A percentile compares a stretch with the other conserved stretches of the same genome.
Conservation (phyloP, 805 yeast genomes). For the Candida tallmaniae region DNA sequence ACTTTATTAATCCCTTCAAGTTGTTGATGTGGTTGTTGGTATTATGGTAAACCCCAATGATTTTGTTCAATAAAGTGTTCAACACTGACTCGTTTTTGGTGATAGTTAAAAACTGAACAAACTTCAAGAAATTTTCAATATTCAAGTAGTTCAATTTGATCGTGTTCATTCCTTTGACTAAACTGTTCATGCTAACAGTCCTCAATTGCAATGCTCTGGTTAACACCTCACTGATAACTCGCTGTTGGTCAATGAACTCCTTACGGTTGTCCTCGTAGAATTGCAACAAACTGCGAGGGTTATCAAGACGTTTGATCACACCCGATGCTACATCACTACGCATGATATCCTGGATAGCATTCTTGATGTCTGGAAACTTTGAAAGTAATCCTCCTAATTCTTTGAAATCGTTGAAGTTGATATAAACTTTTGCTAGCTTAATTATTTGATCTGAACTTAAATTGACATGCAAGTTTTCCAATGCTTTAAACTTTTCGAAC, state of each 20-base stretch:
- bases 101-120: slow-evolving; percentile 23
- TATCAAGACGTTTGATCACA: slow-evolving; percentile 3
- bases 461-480: slow-evolving; percentile 2
- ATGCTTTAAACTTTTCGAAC: slow-evolving; percentile 6
- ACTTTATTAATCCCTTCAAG: slow-evolving; percentile 20
- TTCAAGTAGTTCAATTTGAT: slow-evolving; percentile 12
- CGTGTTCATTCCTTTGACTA: background rate
- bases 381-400: background rate
- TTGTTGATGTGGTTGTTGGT: background rate
- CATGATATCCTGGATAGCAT: slow-evolving; percentile 3
- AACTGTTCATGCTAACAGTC: background rate
- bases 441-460: slow-evolving; percentile 5
- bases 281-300: background rate
- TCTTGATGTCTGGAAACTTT: background rate
- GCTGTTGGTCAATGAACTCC: slow-evolving; percentile 9
- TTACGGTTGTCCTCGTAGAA: slow-evolving; percentile 2
- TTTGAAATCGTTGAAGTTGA: slow-evolving; percentile 4
- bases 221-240: slow-evolving; percentile 4
- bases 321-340: slow-evolving; percentile 1
- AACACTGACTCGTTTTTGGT: slow-evolving; percentile 19
- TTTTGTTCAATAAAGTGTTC: slow-evolving; percentile 23
- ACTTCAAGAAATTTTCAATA: slow-evolving; percentile 17
- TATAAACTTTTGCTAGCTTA: slow-evolving; percentile 5
- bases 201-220: background rate
- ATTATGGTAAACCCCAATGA: background rate